Base-by-base conservation (phyloP, 345 rosid genomes). In the Salix viminalis region DNA sequence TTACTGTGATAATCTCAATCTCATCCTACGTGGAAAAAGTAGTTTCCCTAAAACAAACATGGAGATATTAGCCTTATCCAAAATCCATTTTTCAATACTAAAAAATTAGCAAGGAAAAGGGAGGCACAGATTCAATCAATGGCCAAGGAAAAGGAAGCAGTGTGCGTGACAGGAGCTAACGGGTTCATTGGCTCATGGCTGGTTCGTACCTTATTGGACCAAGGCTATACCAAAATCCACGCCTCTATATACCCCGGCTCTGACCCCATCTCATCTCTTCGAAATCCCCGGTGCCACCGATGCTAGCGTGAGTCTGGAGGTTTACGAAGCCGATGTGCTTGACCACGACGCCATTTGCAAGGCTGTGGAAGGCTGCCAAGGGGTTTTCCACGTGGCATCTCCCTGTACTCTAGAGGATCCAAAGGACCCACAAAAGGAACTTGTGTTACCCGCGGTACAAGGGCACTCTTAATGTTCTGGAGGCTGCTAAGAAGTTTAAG, bases 381-480 rank as follows among this genome's bases (percentile, higher is more conserved):
- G 97, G 24, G 90, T 91, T 2, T 93, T 93, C 90, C 97, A 92
- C 80, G 93, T 94, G 82, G 97, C 98, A 0, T 94, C 98, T 13
- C 97, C 96, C 44, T 92, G 97, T 54, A 84, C 84, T n/a, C 86
- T 94, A 65, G 94, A 90, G 73, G 89, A 84, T 60, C 91, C 92
- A n/a, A 37, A 70, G 8, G 80, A 94, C 80, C 94, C 97, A 0
- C 82, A 90, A 68, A 83, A 39, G 71, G 97, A 92, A 21, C 88
- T 94, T 42, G 48, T 94, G 24, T 71, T 81, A 69, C 98, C 97
- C 10, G 98, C 98, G 28, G 90, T 92, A 13, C 88, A 91, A 91
- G 79, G 97, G 97, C 30, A 94, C 98, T 0, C 61, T 88, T 21
- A 90, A 91, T 62, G 93, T 92, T 21, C 83, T 92, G 54, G 82